Evolutionary conservation across 495 filamentous ascomycete species (phyloP), one percentile per base, ranked within the genome.

Genomic region (Aspergillus diversus): DNA sequence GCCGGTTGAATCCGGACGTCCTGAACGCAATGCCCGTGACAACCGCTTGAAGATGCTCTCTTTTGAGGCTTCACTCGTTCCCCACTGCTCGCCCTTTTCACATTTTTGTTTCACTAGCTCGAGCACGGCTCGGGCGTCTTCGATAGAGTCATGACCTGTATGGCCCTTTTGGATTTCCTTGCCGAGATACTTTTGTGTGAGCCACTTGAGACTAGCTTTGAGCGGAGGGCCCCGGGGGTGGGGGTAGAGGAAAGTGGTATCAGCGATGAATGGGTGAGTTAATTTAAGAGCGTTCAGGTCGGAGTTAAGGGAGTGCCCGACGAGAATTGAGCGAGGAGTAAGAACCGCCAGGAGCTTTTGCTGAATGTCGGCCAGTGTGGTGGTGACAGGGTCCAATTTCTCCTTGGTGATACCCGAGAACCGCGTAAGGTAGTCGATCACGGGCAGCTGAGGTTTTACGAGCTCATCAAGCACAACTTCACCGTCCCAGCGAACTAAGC

Each of bases 91-190:
- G 46, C 96, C 95, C 68, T 90, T 92, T 68, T 97, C 92, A 71
- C 96, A 97, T 73, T 99, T 99, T 72, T 91, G 87, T 71, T 94
- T 97, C 9, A 97, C 86, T 1, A 99, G 87, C 65, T 99, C 96
- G 15, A 99, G 85, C 59, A 91, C 93, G 4, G 95, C 92, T 49
- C 82, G 86, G 13, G 95, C 91, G 71, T 99, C 95, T 76, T 99
- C 96, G 67, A 97, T 83, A 33, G 90, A 92, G 80, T 97, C 88
- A 69, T 99, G 95, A 8, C 95, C 95, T 2, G 75, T 79, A 58
- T 86, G 81, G 7, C 88, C 89, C 55, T 88, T 91, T 69, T 99
- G 95, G 61, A 99, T 96, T 69, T 93, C 89, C 52, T 92, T 90
- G 59, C 79, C 81, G 35, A 97, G 84, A 64, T 93, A 91, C 66